These are phyloP conservation scores for Dichotomocladium elegans DNA, from an alignment of 371 early-diverging fungal genomes.

Conservation along the genomic window DNA sequence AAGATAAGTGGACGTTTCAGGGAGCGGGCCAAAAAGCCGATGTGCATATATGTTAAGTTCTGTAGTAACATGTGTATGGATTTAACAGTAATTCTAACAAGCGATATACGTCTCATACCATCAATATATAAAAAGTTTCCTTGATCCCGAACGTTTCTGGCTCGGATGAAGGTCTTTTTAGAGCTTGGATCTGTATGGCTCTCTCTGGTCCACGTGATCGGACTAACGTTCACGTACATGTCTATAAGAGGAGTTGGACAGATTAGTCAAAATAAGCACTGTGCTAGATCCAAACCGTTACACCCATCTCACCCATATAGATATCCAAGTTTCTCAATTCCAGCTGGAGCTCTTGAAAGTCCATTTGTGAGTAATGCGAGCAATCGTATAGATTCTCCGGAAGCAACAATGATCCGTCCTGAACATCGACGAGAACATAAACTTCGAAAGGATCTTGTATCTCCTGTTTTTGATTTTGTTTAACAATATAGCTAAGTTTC, in stretches of 20 bases:
- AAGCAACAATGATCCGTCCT: conserved; percentile 57
- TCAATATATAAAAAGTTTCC: conserved; percentile 59
- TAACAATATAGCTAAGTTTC: background rate
- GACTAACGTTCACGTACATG: conserved; percentile 60
- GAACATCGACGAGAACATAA: conserved; percentile 47
- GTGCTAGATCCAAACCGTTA: background rate
- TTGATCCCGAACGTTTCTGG: conserved; percentile 34
- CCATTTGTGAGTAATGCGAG: conserved; percentile 54
- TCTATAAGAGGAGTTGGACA: conserved; percentile 31
- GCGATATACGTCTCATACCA: conserved; percentile 33
- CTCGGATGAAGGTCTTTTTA: conserved; percentile 23
- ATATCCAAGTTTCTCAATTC: conserved; percentile 65
- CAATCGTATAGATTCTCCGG: conserved; percentile 76
- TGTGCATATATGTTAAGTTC: conserved; percentile 64
- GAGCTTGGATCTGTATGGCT: conserved; percentile 26
- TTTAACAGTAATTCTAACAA: background rate
- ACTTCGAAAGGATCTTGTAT: conserved; percentile 65
- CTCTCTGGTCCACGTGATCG: conserved; percentile 60
- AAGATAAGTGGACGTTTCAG: conserved; percentile 66
- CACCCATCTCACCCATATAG: conserved; percentile 54
- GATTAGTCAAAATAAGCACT: background rate
- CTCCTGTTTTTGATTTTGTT: conserved; percentile 25
- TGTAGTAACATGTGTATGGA: conserved; percentile 4
- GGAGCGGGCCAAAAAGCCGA: conserved; percentile 74
- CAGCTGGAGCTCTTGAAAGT: conserved; percentile 63